Conservation (phyloP, 1,139 yeast species). For the Saccharomycopsis hybrid region DNA sequence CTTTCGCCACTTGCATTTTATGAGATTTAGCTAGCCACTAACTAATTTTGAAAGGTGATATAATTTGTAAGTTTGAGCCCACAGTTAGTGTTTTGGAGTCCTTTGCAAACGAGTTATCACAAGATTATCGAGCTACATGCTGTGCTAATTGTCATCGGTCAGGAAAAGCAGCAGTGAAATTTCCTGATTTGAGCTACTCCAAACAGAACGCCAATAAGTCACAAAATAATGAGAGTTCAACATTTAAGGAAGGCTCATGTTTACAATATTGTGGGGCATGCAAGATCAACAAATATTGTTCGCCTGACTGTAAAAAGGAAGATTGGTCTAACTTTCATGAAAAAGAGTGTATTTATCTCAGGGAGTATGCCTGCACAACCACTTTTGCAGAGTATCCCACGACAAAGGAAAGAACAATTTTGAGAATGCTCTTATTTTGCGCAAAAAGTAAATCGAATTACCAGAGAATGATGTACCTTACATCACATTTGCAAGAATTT, state of each 20-base stretch:
- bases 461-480: slow-evolving; percentile 1
- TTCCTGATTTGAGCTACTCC: too few relatives aligned
- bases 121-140: slow-evolving; percentile 9
- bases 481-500: slow-evolving; percentile 7
- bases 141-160: slow-evolving; percentile 5
- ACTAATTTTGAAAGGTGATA: background rate
- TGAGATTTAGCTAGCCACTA: too few relatives aligned
- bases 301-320: slow-evolving; percentile 18
- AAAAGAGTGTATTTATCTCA: slow-evolving; percentile 22
- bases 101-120: background rate
- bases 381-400: background rate
- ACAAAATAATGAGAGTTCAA: too few relatives aligned
- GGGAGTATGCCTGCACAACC: background rate
- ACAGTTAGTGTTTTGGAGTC: slow-evolving; percentile 1
- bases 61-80: slow-evolving; percentile 3
- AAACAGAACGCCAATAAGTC: too few relatives aligned
- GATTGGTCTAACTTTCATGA: slow-evolving; percentile 21
- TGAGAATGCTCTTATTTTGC: slow-evolving; percentile 6
- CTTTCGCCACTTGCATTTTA: too few relatives aligned
- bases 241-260: too few relatives aligned
- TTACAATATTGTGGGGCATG: too few relatives aligned
- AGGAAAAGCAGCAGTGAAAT: too few relatives aligned
- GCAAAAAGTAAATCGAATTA: slow-evolving; percentile 1
- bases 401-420: slow-evolving; percentile 4
- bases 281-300: slow-evolving; percentile 24